A percentile compares a stretch with the other conserved stretches of the same genome.
Evolutionary conservation across 2,329 filamentous ascomycete species (phyloP).

Genomic region (Periconia sp.): DNA sequence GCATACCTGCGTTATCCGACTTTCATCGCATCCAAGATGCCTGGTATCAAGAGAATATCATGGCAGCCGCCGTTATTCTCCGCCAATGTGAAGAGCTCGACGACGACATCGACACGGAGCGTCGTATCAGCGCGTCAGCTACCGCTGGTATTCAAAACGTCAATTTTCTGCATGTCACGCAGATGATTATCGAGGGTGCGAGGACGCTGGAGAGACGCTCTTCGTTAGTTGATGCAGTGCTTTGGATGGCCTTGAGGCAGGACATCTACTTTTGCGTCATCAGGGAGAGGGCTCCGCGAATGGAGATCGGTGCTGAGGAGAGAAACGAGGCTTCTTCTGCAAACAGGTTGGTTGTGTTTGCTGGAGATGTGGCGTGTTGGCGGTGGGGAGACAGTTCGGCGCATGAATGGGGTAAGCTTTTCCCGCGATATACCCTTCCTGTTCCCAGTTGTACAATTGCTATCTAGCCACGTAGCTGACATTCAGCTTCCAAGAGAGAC

Average conservation of each 20-base stretch:
- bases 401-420: conserved; percentile 1
- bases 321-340: neutral
- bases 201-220: neutral
- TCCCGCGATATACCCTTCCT: too few species aligned
- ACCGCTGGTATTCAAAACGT: neutral
- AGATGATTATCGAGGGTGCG: neutral
- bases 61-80: conserved; percentile 3
- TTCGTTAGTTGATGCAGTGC: conserved; percentile 1
- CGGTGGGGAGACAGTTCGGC: neutral
- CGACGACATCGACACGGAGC: conserved; percentile 1
- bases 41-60: conserved; percentile 1
- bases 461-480: too few species aligned
- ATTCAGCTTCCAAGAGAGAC: too few species aligned
- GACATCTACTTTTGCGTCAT: conserved; percentile 1
- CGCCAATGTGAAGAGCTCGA: conserved; percentile 5
- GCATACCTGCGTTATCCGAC: neutral
- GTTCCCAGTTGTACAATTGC: too few species aligned
- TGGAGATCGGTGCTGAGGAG: neutral
- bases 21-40: conserved; percentile 2
- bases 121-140: neutral
- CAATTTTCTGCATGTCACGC: conserved; percentile 2
- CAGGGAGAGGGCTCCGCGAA: neutral
- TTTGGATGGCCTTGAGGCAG: conserved; percentile 4
- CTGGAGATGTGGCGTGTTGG: conserved; percentile 2
- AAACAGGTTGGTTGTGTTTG: conserved; percentile 1